A percentile compares a stretch with the other conserved stretches of the same genome.
Evolutionary conservation across 768 basidiomycete species (phyloP).

Genomic region (Naganishia kalamii): DNA sequence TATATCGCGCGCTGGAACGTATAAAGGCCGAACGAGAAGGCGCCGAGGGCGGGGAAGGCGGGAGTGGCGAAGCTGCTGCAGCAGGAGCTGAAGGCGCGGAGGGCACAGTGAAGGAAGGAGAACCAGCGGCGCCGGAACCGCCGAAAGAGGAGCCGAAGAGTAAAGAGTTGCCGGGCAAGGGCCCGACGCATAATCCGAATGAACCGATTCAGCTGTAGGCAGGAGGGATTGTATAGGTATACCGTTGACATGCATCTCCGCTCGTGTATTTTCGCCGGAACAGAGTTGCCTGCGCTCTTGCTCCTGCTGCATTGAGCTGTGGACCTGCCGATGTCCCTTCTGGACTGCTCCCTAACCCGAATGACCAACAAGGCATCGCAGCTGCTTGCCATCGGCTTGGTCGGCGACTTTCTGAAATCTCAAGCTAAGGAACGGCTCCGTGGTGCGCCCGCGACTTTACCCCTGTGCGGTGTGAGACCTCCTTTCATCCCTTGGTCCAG

Average conservation of each 20-base stretch:
- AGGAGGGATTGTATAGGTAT: neutral
- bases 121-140: neutral
- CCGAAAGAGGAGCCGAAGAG: conserved; percentile 1
- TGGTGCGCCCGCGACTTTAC: too few relatives aligned
- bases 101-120: neutral
- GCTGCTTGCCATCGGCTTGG: too few relatives aligned
- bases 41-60: conserved; percentile 21
- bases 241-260: conserved; percentile 4
- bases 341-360: too few relatives aligned
- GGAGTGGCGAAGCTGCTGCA: conserved; percentile 7
- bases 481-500: too few relatives aligned
- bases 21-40: conserved; percentile 73
- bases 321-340: too few relatives aligned
- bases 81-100: neutral
- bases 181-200: conserved; percentile 8
- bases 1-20: conserved; percentile 87
- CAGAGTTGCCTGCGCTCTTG: too few relatives aligned
- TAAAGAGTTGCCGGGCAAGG: conserved; percentile 1
- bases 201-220: conserved; percentile 12
- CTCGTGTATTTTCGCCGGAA: neutral
- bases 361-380: too few relatives aligned
- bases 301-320: too few relatives aligned
- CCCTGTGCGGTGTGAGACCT: too few relatives aligned
- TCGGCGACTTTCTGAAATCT: too few relatives aligned
- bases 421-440: too few relatives aligned